Evolutionary conservation across 805 yeast species (phyloP).

Genomic region (Schwanniomyces sp.): DNA sequence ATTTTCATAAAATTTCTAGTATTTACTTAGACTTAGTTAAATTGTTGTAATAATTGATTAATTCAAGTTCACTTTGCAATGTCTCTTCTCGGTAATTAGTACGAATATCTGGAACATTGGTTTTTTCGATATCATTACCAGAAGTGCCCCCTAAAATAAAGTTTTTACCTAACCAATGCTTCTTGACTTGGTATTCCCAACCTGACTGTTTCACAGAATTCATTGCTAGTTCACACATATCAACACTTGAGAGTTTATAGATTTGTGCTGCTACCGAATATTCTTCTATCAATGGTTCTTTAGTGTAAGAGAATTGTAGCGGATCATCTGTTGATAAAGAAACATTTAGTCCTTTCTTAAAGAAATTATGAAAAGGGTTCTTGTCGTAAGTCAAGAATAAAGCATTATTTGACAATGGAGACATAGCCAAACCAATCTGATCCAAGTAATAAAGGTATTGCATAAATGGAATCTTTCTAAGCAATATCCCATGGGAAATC

Average conservation of each 20-base stretch:
- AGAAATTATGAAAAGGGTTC: conserved; percentile 90
- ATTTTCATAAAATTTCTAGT: not conserved
- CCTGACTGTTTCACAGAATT: conserved; percentile 95
- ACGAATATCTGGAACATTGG: conserved; percentile 92
- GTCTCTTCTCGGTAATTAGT: conserved; percentile 84
- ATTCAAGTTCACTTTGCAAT: conserved; percentile 63
- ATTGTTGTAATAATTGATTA: conserved; percentile 58
- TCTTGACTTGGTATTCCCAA: conserved; percentile 81
- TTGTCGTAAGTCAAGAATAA: conserved; percentile 93
- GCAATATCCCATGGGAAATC: conserved; percentile 90
- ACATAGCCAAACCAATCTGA: conserved; percentile 97
- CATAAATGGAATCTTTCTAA: conserved; percentile 91
- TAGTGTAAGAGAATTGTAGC: conserved; percentile 91
- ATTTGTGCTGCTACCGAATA: conserved; percentile 98
- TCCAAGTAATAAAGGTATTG: conserved; percentile 92
- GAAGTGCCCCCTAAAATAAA: conserved; percentile 59
- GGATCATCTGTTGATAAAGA: conserved; percentile 98
- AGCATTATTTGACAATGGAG: conserved; percentile 96
- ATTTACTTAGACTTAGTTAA: conserved; percentile 6
- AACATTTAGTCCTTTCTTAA: conserved; percentile 91
- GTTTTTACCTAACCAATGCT: conserved; percentile 87
- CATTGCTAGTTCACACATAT: conserved; percentile 94
- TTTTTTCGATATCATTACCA: conserved; percentile 88
- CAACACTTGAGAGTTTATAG: conserved; percentile 89
- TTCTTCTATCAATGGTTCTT: conserved; percentile 96